Evolutionary conservation across 2,329 filamentous ascomycete genomes (phyloP).

Genomic region (Hypoxylon sp.): DNA sequence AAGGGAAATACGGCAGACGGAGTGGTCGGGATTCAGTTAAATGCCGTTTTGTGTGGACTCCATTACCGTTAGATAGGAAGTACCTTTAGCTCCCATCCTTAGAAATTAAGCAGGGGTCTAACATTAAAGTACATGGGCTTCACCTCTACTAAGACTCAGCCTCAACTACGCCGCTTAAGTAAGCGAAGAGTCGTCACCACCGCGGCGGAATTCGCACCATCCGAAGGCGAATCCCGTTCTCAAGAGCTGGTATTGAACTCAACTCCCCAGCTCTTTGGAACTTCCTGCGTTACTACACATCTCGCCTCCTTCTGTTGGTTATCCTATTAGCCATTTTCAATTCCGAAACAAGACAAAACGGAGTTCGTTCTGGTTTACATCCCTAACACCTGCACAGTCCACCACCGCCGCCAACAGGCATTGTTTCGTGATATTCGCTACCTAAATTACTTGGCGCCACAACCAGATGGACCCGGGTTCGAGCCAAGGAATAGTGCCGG

Average conservation of each 20-base stretch:
- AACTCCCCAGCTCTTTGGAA: conserved; percentile 5
- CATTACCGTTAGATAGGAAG: background rate
- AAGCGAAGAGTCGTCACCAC: conserved; percentile 6
- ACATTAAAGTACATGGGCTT: conserved; percentile 13
- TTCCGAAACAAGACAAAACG: conserved; percentile 17
- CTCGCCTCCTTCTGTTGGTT: conserved; percentile 5
- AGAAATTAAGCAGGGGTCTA: conserved; percentile 2
- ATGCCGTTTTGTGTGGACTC: background rate
- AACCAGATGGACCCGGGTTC: conserved; percentile 31
- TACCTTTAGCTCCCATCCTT: background rate
- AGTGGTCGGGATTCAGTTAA: background rate
- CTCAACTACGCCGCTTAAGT: background rate
- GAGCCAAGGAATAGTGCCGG: conserved; percentile 15
- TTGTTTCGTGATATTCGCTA: conserved; percentile 4
- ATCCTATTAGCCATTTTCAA: conserved; percentile 12
- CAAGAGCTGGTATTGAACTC: background rate
- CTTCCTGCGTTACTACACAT: conserved; percentile 8
- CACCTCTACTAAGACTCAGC: conserved; percentile 5
- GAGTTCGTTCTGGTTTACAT: conserved; percentile 19
- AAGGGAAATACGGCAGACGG: background rate
- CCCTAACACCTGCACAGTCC: conserved; percentile 11
- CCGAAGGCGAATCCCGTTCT: conserved; percentile 9
- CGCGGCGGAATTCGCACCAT: conserved; percentile 29
- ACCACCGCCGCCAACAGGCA: conserved; percentile 1
- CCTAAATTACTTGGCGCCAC: conserved; percentile 23